Evolutionary conservation across 2,329 filamentous ascomycete genomes (phyloP).

Genomic region (Scedosporium aurantiacum): DNA sequence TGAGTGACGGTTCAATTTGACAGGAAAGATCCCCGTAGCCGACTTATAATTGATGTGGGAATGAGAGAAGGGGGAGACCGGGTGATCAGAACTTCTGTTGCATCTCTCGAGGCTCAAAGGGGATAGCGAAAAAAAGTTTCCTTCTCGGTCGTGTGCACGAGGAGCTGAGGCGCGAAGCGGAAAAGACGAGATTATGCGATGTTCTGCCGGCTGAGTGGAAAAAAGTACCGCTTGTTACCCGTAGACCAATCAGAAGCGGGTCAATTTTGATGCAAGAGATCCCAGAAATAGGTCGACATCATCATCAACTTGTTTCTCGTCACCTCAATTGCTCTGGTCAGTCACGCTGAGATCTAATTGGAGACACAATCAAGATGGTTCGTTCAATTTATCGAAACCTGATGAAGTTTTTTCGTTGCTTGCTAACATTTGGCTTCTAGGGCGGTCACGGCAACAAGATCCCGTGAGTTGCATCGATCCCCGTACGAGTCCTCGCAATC

Average conservation of each 20-base stretch:
- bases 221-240: neutral
- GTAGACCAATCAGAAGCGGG: conserved; percentile 2
- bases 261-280: neutral
- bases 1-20: neutral
- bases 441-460: conserved; percentile 47
- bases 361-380: conserved; percentile 43
- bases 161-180: neutral
- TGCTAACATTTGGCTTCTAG: conserved; percentile 23
- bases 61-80: neutral
- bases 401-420: neutral
- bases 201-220: neutral
- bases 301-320: neutral
- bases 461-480: conserved; percentile 32
- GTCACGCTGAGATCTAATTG: neutral
- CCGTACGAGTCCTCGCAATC: neutral
- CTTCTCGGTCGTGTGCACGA: neutral
- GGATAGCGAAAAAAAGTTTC: conserved; percentile 6
- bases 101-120: neutral
- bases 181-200: neutral
- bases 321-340: neutral
- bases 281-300: neutral
- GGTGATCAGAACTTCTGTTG: conserved; percentile 2
- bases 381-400: conserved; percentile 13
- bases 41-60: conserved; percentile 6
- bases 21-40: neutral